Evolutionary conservation across 2,329 filamentous ascomycete genomes (phyloP).

Genomic region (Dendrostoma leiphaemia): DNA sequence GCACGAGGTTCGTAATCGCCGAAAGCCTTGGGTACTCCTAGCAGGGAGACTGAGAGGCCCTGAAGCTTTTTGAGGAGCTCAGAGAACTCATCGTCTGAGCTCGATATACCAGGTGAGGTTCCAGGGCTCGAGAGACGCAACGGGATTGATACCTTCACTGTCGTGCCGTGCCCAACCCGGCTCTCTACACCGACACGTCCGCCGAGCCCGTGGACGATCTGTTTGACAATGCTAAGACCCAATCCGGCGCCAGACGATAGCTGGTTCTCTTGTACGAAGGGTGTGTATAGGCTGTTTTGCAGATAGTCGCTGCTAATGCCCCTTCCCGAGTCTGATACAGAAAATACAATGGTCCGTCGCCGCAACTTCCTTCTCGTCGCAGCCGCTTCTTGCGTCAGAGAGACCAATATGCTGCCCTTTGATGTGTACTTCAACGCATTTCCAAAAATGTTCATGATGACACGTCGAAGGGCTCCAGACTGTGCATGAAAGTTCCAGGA

Average conservation of each 20-base stretch:
- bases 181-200: slow-evolving; percentile 60
- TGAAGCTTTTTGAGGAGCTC: neutral
- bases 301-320: slow-evolving; percentile 65
- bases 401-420: slow-evolving; percentile 20
- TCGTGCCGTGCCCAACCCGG: slow-evolving; percentile 30
- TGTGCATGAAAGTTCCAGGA: slow-evolving; percentile 52
- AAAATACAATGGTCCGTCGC: slow-evolving; percentile 33
- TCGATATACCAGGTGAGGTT: neutral
- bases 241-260: slow-evolving; percentile 61
- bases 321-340: slow-evolving; percentile 61
- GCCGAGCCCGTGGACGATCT: slow-evolving; percentile 56
- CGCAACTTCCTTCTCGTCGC: slow-evolving; percentile 1
- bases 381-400: slow-evolving; percentile 14
- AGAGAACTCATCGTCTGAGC: neutral
- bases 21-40: slow-evolving; percentile 1
- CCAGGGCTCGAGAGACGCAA: neutral
- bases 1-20: neutral
- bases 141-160: slow-evolving; percentile 21
- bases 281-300: slow-evolving; percentile 57
- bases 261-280: slow-evolving; percentile 63
- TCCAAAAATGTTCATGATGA: slow-evolving; percentile 54
- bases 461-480: slow-evolving; percentile 42
- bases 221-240: slow-evolving; percentile 63
- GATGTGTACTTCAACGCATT: slow-evolving; percentile 53
- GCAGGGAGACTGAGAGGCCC: neutral